Percentiles rank a stretch among this genome's conserved stretches.
Evolutionary conservation across 2,329 filamentous ascomycete genomes (phyloP).

Genomic region (Coniochaeta sp.): DNA sequence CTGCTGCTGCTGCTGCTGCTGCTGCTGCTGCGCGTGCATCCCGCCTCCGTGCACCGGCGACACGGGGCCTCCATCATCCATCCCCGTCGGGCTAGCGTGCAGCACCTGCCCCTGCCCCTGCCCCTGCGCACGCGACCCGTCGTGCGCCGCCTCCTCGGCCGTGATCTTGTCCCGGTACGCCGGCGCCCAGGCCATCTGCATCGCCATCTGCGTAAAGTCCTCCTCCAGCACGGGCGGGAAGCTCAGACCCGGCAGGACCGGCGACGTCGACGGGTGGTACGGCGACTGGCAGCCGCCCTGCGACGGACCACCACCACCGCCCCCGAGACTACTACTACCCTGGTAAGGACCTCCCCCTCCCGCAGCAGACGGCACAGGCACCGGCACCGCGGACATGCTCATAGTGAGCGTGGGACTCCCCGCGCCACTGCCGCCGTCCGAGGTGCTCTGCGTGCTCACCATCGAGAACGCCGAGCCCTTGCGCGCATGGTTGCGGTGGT

Average conservation of each 20-base stretch:
- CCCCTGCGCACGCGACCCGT: too few species aligned
- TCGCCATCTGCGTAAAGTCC: background rate
- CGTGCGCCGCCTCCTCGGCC: background rate
- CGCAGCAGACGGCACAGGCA: too few species aligned
- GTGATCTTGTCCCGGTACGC: background rate
- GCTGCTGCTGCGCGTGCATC: slow-evolving; percentile 11
- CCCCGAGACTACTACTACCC: too few species aligned
- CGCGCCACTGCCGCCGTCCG: slow-evolving; percentile 35
- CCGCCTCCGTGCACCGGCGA: too few species aligned
- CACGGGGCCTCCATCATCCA: slow-evolving; percentile 5
- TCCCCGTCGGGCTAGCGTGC: background rate
- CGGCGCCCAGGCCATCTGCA: too few species aligned
- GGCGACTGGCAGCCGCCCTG: background rate
- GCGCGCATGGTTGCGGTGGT: slow-evolving; percentile 26
- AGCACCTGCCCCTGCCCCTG: background rate
- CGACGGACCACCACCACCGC: too few species aligned
- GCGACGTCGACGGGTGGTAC: background rate
- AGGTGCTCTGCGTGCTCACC: slow-evolving; percentile 39
- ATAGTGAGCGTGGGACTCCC: slow-evolving; percentile 47
- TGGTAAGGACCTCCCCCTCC: background rate
- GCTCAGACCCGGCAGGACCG: slow-evolving; percentile 5
- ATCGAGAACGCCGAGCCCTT: slow-evolving; percentile 43
- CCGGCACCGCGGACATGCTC: slow-evolving; percentile 24
- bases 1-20: too few species aligned
- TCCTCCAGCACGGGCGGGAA: slow-evolving; percentile 7